Conservation (phyloP, 495 filamentous ascomycete species). For the Annulohypoxylon stygium region DNA sequence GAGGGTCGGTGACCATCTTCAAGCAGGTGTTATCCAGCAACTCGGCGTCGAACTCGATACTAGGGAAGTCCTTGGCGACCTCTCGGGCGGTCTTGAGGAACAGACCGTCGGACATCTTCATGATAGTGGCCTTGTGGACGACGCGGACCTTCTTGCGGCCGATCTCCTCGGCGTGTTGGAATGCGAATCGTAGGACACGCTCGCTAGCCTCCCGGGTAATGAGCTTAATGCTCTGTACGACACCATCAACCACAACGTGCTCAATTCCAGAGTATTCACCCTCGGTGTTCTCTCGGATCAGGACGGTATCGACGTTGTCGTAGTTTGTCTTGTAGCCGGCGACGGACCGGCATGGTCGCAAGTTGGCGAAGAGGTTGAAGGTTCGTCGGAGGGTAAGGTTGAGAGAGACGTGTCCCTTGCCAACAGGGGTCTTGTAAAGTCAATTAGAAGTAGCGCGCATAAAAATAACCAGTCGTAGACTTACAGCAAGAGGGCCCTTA, state of each 20-base stretch:
- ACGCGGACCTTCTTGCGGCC: constrained; percentile 95
- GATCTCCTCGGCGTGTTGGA: constrained; percentile 94
- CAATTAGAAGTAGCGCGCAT: constrained; percentile 24
- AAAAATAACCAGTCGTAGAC: constrained; percentile 50
- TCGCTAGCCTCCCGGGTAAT: constrained; percentile 95
- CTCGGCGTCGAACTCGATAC: constrained; percentile 95
- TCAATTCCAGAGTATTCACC: constrained; percentile 99
- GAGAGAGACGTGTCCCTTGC: constrained; percentile 98
- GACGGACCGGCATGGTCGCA: constrained; percentile 96
- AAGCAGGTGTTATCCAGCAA: constrained; percentile 98
- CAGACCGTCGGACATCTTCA: constrained; percentile 99
- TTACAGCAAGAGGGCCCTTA: constrained; percentile 95
- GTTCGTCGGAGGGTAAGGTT: constrained; percentile 98
- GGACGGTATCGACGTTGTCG: constrained; percentile 95
- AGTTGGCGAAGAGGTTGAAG: constrained; percentile 99
- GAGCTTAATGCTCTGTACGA: constrained; percentile 99
- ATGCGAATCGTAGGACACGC: constrained; percentile 94
- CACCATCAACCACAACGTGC: constrained; percentile 97
- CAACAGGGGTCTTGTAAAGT: constrained; percentile 83
- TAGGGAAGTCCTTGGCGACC: constrained; percentile 92
- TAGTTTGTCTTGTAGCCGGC: constrained; percentile 98
- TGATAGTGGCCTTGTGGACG: constrained; percentile 99
- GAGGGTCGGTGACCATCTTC: constrained; percentile 94
- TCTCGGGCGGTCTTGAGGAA: constrained; percentile 89
- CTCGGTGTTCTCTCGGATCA: constrained; percentile 99